A percentile compares a stretch with the other conserved stretches of the same genome.
phyloP scores from a whole-genome alignment of 2,329 filamentous ascomycete species.

The Rhinocladiella mackenziei region DNA sequence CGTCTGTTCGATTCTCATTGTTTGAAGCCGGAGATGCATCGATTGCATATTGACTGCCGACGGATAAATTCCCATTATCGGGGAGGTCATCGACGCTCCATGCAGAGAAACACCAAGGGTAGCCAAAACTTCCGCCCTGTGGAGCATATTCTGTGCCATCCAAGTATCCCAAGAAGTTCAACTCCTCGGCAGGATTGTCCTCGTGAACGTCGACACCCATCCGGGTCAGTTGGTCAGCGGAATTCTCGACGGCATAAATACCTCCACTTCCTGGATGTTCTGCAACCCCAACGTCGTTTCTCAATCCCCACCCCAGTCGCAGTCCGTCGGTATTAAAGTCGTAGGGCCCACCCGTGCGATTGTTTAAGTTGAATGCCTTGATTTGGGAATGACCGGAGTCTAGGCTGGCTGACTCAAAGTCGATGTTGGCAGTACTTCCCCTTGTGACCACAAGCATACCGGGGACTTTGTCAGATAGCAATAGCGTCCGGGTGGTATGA shows the following conservation, averaged over 20 bases:
- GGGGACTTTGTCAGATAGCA: slow-evolving; percentile 54
- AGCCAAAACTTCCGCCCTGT: slow-evolving; percentile 59
- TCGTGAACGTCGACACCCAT: slow-evolving; percentile 59
- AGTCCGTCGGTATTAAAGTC: slow-evolving; percentile 51
- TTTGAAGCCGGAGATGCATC: slow-evolving; percentile 37
- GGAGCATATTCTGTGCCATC: slow-evolving; percentile 44
- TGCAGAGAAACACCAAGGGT: slow-evolving; percentile 64
- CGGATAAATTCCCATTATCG: slow-evolving; percentile 41
- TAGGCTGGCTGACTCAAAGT: slow-evolving; percentile 50
- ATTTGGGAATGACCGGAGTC: slow-evolving; percentile 62
- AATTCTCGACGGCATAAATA: slow-evolving; percentile 64
- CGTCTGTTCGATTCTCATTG: slow-evolving; percentile 45
- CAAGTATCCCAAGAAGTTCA: slow-evolving; percentile 67
- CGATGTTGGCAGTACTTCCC: slow-evolving; percentile 62
- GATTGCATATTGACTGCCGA: slow-evolving; percentile 51
- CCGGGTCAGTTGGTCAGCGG: slow-evolving; percentile 60
- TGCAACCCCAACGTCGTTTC: slow-evolving; percentile 68
- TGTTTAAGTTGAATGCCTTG: slow-evolving; percentile 56
- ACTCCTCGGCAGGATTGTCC: slow-evolving; percentile 68
- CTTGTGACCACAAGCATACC: slow-evolving; percentile 62
- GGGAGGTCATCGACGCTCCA: slow-evolving; percentile 56
- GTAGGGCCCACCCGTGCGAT: slow-evolving; percentile 38
- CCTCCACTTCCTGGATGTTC: slow-evolving; percentile 47
- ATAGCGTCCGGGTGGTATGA: slow-evolving; percentile 64
- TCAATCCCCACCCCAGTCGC: slow-evolving; percentile 62